Base-by-base conservation (phyloP, 83 land plant genomes). In the Diphasiastrum complanatum region DNA sequence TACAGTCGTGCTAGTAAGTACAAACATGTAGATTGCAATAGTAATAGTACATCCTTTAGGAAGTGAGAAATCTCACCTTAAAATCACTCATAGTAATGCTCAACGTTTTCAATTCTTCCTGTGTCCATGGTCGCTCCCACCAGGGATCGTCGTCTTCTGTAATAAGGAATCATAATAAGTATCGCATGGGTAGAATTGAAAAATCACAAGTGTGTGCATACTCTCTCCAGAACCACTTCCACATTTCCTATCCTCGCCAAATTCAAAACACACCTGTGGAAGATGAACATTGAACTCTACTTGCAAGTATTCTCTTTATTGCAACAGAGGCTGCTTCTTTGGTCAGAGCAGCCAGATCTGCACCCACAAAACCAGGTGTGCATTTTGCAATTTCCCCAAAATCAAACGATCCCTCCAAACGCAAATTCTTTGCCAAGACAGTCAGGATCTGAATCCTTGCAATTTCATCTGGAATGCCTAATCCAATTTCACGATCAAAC, bases 331-430 rank as follows among this genome's bases (percentile, higher is more conserved):
- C 99, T 45, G 97, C 99, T 63, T 84, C 84, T 49, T 78, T 81
- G 2, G 81, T 79, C 32, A 95, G 34, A 10, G 86, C 83, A 36
- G 67, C 69, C 75, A 95, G 66, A 54, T 95, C 99, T 57, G 97
- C 99, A 64, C 93, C 99, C 48, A 89, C 97, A 82, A 84, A 95
- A 10, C 99, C 97, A 34, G 97, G 87, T 5, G 99, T 90, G 28
- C 82, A 62, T 62, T 77, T 81, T 26, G 97, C 97, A 29, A 95
- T 77, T 60, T 72, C 81, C 37, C 66, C 50, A 52, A 86, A 80
- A 61, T 95, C 89, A 63, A 95, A 82, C 5, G 83, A 51, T 19
- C 93, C 97, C 47, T 86, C 89, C 33, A 95, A 69, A 46, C 80
- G 82, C 43, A 95, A 74, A 22, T 79, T 75, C 5, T 63, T 68